Percentiles rank a stretch among this genome's conserved stretches.
Conservation (phyloP, 1,284 basidiomycete genomes). For the Malassezia dermatis region DNA sequence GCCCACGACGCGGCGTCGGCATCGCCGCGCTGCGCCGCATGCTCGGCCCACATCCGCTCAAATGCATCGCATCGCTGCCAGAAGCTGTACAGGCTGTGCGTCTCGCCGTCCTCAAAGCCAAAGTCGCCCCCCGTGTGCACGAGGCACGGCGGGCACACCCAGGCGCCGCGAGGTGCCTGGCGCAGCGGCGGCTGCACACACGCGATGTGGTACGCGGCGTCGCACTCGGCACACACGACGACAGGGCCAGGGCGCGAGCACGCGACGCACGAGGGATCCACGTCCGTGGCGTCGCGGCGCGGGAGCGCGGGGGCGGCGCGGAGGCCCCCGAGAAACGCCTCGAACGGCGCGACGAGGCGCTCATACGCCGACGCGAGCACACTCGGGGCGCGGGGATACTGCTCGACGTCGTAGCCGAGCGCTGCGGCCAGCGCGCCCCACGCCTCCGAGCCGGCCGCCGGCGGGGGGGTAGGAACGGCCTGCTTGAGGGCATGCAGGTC, state of each 20-base stretch:
- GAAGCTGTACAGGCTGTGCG: constrained; percentile 83
- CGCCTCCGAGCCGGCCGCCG: constrained; percentile 64
- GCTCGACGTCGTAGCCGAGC: constrained; percentile 57
- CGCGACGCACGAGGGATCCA: constrained; percentile 48
- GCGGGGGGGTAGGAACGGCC: constrained; percentile 62
- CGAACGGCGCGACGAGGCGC: constrained; percentile 84
- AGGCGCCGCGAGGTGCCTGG: constrained; percentile 77
- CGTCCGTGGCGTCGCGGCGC: background rate
- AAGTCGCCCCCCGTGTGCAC: constrained; percentile 92
- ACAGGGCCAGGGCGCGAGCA: constrained; percentile 79
- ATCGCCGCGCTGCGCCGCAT: constrained; percentile 47
- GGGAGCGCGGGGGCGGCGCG: background rate
- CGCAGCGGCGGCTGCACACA: constrained; percentile 83
- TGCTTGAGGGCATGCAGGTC: constrained; percentile 87
- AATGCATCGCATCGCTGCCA: constrained; percentile 83
- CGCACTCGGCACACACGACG: constrained; percentile 92
- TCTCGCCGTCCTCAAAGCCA: constrained; percentile 95
- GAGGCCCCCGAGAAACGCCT: constrained; percentile 60
- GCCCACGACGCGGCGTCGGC: background rate
- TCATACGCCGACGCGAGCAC: constrained; percentile 56
- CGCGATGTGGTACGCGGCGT: constrained; percentile 86
- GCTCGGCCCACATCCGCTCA: constrained; percentile 55
- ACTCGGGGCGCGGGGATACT: background rate
- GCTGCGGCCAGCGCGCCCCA: constrained; percentile 75
- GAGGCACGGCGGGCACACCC: constrained; percentile 91